Conservation (phyloP, 139 green algal species). For the Gonium pectorale region DNA sequence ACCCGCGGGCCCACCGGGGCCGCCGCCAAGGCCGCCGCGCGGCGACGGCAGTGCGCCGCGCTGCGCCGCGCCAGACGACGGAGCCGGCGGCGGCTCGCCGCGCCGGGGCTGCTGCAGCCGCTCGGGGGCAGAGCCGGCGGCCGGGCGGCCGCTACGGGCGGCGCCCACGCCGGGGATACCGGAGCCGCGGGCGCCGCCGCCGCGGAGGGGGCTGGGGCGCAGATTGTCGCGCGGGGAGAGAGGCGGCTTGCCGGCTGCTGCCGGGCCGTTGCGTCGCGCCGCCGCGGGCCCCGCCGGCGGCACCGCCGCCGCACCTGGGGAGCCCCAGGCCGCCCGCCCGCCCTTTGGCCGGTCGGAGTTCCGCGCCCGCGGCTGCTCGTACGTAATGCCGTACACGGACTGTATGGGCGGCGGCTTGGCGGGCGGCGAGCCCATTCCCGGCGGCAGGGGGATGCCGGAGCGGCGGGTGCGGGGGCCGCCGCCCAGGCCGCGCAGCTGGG, state of each 20-base stretch:
- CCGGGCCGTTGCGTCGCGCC: background rate
- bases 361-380: background rate
- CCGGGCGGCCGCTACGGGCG: background rate
- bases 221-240: background rate
- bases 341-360: background rate
- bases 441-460: conserved; percentile 29
- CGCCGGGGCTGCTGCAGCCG: background rate
- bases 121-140: background rate
- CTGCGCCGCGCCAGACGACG: too few species aligned
- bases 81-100: background rate
- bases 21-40: background rate
- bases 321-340: too few species aligned
- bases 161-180: background rate
- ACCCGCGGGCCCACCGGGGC: background rate
- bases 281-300: background rate
- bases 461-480: background rate
- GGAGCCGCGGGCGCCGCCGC: background rate
- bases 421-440: background rate
- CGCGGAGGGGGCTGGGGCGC: conserved; percentile 2
- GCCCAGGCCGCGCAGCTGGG: background rate
- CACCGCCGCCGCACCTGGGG: background rate
- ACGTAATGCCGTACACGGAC: background rate
- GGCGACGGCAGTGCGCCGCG: background rate
- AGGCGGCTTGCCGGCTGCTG: background rate
- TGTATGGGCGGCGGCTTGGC: background rate